A percentile compares a stretch with the other conserved stretches of the same genome.
Conservation (phyloP, 192 early-diverging fungal species). For the Coemansia sp. region DNA sequence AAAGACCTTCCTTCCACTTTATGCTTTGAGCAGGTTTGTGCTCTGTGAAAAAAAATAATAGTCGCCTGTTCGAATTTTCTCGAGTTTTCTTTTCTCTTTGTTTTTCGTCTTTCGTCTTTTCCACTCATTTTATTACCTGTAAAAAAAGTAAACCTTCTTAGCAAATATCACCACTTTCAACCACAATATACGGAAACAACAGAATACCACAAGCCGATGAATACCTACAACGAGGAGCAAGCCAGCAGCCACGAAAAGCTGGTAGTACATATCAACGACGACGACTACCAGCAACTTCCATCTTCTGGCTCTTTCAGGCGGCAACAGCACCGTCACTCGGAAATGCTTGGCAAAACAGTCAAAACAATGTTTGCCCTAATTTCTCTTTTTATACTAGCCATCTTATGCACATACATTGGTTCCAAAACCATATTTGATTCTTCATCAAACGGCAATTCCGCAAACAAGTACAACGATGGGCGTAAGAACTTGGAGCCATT, state of each 20-base stretch:
- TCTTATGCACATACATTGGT: constrained; percentile 13
- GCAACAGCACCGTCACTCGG: not conserved
- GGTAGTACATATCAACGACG: not conserved
- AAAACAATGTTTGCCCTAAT: constrained; percentile 7
- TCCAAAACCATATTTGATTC: constrained; percentile 16
- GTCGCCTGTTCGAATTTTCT: too few relatives aligned
- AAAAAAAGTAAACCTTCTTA: not conserved
- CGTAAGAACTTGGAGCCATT: constrained; percentile 5
- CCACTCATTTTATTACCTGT: too few relatives aligned
- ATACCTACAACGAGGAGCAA: not conserved
- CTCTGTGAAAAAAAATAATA: not conserved
- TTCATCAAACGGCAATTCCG: not conserved
- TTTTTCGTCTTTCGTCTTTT: too few relatives aligned
- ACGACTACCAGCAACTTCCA: not conserved
- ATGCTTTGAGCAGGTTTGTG: not conserved
- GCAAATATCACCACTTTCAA: not conserved
- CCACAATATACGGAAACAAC: not conserved
- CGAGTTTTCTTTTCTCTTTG: too few relatives aligned
- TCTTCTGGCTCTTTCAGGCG: not conserved
- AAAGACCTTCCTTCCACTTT: not conserved
- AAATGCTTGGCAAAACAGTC: constrained; percentile 2
- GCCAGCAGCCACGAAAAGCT: not conserved
- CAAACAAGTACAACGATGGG: not conserved
- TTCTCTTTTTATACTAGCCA: constrained; percentile 1
- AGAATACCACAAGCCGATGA: too few relatives aligned